Evolutionary conservation across 208 protist species (phyloP), one percentile per base, ranked within the genome.

Genomic region (Trypanosoma vivax): DNA sequence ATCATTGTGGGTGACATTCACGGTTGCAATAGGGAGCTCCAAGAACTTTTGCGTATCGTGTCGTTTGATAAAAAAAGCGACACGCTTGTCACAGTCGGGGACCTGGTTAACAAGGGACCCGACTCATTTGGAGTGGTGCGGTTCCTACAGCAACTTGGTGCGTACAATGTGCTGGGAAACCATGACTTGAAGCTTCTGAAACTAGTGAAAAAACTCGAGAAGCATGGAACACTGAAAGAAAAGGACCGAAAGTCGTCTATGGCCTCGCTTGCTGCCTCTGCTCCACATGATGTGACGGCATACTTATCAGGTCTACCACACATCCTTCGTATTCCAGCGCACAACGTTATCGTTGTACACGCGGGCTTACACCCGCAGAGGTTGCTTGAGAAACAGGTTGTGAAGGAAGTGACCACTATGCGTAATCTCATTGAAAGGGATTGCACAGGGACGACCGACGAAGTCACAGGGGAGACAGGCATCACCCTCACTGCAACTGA

Each of bases 101-200:
- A 92, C 43, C 25, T 94, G 10, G 68, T 94, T 23, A 89, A 86
- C 64, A 94, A 94, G 50, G 88, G 88, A 1, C 79, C 78, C 2
- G 68, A 88, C 40, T 90, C 83, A 11, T 67, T 69, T 39, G 88
- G 66, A 2, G 73, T 77, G 21, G 63, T 90, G 37, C 72, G 72
- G 3, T 54, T 67, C 13, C 41, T 83, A 47, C 73, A 54, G 28
- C 62, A 53, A 9, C 64, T 88, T 24, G 78, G 81, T 5, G 87
- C 87, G 1, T 53, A 65, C 9, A 72, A 62, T 5, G 83, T 90
- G 11, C 41, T 87, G 5, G 87, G 83, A 25, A 94, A 94, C 52
- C 83, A 91, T 64, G 87, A 94, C 49, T 35, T 52, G 23, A 76
- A 70, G 57, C 28, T 94, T 46, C 60, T 94, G 27, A 55, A 65